These are phyloP conservation scores for Aureobasidium musti DNA, from an alignment of 2,329 filamentous ascomycete genomes.

Conservation along the genomic window DNA sequence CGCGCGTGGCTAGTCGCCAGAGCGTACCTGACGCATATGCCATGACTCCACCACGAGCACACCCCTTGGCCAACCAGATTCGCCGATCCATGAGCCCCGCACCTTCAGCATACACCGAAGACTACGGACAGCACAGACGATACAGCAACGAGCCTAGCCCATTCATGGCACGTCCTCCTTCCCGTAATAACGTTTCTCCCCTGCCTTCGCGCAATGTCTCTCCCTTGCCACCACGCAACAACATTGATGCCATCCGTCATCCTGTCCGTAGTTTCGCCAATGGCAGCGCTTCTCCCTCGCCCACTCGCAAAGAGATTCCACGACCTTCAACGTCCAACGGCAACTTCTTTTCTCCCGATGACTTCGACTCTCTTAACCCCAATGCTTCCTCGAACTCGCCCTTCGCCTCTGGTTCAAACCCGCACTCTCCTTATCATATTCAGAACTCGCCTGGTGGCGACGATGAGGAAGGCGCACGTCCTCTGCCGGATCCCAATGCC, in stretches of 20 bases:
- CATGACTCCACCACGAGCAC: conserved; percentile 39
- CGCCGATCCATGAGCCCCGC: conserved; percentile 39
- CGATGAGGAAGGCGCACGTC: conserved; percentile 33
- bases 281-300: conserved; percentile 41
- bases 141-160: conserved; percentile 33
- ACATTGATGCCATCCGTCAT: conserved; percentile 40
- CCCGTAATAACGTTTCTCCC: conserved; percentile 30
- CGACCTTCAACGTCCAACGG: conserved; percentile 57
- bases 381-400: conserved; percentile 33
- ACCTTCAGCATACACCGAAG: conserved; percentile 30
- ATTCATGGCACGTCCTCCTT: conserved; percentile 38
- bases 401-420: conserved; percentile 29
- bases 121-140: conserved; percentile 4
- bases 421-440: conserved; percentile 35
- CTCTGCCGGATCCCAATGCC: conserved; percentile 46
- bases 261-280: conserved; percentile 30
- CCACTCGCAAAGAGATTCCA: conserved; percentile 66
- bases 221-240: conserved; percentile 38
- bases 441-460: conserved; percentile 9
- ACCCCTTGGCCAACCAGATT: conserved; percentile 43
- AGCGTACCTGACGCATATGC: conserved; percentile 40
- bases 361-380: conserved; percentile 72
- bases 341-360: conserved; percentile 73
- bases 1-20: conserved; percentile 36
- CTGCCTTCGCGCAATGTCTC: conserved; percentile 32